Evolutionary conservation across 805 yeast genomes (phyloP).

Genomic region (Starmera pachycereana): DNA sequence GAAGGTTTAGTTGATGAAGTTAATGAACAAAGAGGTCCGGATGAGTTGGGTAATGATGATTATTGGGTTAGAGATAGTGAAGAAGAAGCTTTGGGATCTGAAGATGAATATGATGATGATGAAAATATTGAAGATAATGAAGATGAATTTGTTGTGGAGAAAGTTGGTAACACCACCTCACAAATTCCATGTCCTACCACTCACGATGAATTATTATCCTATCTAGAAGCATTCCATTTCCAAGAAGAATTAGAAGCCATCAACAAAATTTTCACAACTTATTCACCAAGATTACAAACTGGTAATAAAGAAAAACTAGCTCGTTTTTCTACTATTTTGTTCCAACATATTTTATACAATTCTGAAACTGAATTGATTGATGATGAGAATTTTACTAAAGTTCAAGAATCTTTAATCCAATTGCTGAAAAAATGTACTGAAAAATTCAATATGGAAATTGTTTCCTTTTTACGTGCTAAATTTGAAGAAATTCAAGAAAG

Average conservation of each 20-base stretch:
- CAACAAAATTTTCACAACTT: conserved; percentile 43
- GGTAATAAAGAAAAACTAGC: conserved; percentile 77
- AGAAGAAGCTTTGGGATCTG: conserved; percentile 27
- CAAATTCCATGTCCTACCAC: conserved; percentile 36
- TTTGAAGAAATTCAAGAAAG: conserved; percentile 46
- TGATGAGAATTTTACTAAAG: conserved; percentile 23
- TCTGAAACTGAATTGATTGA: conserved; percentile 28
- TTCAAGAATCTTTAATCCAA: conserved; percentile 33
- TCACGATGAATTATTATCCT: conserved; percentile 30
- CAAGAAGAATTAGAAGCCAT: conserved; percentile 37
- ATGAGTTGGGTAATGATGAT: conserved; percentile 52
- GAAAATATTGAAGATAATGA: conserved; percentile 26
- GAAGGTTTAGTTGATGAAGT: conserved; percentile 46
- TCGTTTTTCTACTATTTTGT: conserved; percentile 47
- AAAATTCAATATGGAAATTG: conserved; percentile 52
- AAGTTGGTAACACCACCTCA: conserved; percentile 6
- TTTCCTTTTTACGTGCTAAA: conserved; percentile 49
- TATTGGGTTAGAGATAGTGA: conserved; percentile 55
- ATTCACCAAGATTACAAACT: conserved; percentile 68
- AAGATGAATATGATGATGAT: conserved; percentile 16
- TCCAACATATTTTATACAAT: conserved; percentile 49
- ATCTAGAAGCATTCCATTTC: conserved; percentile 25
- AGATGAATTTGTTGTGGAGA: conserved; percentile 16
- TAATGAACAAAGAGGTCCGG: conserved; percentile 42
- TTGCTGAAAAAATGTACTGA: conserved; percentile 51